Base-by-base conservation (phyloP, 2,329 filamentous ascomycete genomes). In the Trichoderma gracile region DNA sequence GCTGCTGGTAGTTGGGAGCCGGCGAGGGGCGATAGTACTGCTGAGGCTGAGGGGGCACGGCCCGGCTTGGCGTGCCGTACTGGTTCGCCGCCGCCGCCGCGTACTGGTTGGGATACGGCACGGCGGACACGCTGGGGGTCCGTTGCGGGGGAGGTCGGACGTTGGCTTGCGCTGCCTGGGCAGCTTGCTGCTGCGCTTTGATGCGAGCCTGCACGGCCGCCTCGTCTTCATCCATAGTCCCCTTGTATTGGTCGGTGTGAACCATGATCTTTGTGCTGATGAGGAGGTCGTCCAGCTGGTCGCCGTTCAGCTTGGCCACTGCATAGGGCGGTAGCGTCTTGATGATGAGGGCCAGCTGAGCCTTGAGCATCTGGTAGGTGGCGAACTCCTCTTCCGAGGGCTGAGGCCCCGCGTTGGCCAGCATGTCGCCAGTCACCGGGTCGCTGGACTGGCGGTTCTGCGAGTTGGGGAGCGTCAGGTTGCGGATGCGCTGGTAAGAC, bases 161-260 rank as follows among this genome's bases (percentile, higher is more conserved):
- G 66, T 66, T 70, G 65, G 70, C 70, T 71, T 79, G 71, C 65
- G 70, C 66, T 56, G 77, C 70, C 58, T 61, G 57, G 73, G 73
- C 50, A 38, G 65, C 64, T 58, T 76, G 74, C 55, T 76, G 74
- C 66, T 78, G 75, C 38, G 79, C 78, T 59, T 79, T 74, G 40
- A 81, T 71, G 46, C 84, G 80, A 50, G 82, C 80, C 49, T 85
- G 84, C 38, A 82, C 74, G 46, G 84, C 84, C 45, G 82, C 82
- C 68, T 92, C 89, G 69, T 96, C 92, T 70, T 94, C 91, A 70
- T 96, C 92, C 86, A 96, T 88, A 4, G 89, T 86, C 5, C 93
- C 93, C 67, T 84, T 85, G 74, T 91, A 91, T 71, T 92, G 87
- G 58, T 89, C 87, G 7, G 84, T 87, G 66, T 90, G 86, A 53